phyloP scores from a whole-genome alignment of 768 basidiomycete genomes.

The Dendrothele bispora region DNA sequence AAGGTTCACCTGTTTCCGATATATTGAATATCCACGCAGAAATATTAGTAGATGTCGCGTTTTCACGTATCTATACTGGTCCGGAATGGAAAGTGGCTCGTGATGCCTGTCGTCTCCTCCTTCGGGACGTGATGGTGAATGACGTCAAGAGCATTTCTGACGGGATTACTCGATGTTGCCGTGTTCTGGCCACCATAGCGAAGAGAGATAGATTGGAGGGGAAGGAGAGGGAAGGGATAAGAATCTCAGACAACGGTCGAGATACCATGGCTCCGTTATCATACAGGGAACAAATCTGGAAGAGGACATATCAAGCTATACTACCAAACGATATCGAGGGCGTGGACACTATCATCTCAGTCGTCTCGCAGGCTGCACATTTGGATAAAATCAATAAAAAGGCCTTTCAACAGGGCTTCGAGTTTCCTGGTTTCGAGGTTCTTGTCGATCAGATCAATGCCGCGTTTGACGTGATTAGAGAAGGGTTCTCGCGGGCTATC shows the following conservation, averaged over 20 bases:
- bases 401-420: constrained; percentile 23
- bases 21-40: constrained; percentile 41
- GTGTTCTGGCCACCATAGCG: constrained; percentile 8
- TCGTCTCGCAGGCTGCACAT: constrained; percentile 62
- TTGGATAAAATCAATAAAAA: constrained; percentile 66
- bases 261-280: constrained; percentile 31
- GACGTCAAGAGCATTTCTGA: constrained; percentile 32
- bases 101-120: constrained; percentile 31
- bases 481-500: constrained; percentile 62
- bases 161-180: constrained; percentile 16
- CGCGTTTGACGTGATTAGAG: constrained; percentile 54
- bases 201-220: background rate
- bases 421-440: background rate
- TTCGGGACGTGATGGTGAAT: constrained; percentile 27
- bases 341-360: constrained; percentile 55
- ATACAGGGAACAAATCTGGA: constrained; percentile 68
- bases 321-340: constrained; percentile 59
- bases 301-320: constrained; percentile 57
- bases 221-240: background rate
- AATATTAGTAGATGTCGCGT: constrained; percentile 36
- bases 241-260: constrained; percentile 4
- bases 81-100: constrained; percentile 36
- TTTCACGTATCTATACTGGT: constrained; percentile 30
- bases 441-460: constrained; percentile 58
- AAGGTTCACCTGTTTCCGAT: constrained; percentile 20